Percentiles rank a stretch among this genome's conserved stretches.
phyloP scores from a whole-genome alignment of 306 rosid genomes.

The Ziziphus jujuba region DNA sequence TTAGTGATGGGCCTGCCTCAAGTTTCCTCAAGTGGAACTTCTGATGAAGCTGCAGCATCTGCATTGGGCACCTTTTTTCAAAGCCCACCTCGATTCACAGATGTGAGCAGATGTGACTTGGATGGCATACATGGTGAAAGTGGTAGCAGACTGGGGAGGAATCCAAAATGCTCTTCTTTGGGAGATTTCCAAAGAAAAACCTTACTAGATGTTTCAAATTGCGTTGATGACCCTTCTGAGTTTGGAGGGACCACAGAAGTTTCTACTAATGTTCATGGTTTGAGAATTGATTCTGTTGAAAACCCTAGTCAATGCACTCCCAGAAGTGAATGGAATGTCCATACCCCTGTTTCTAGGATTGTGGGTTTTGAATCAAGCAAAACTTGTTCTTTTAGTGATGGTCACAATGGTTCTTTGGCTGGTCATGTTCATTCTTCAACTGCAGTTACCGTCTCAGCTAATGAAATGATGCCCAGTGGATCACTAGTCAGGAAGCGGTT shows the following conservation, averaged over 20 bases:
- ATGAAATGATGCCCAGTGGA: constrained; percentile 47
- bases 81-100: constrained; percentile 55
- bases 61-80: constrained; percentile 48
- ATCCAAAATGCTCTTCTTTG: constrained; percentile 50
- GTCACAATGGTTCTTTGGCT: constrained; percentile 30
- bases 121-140: constrained; percentile 42
- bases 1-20: constrained; percentile 87
- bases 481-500: constrained; percentile 81
- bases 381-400: constrained; percentile 48
- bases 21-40: constrained; percentile 50
- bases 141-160: constrained; percentile 34
- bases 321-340: constrained; percentile 48
- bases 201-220: constrained; percentile 49
- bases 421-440: constrained; percentile 36
- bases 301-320: constrained; percentile 35
- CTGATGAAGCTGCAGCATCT: constrained; percentile 48
- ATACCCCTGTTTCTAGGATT: constrained; percentile 77
- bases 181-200: constrained; percentile 51
- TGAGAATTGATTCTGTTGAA: constrained; percentile 56
- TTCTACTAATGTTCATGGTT: constrained; percentile 60
- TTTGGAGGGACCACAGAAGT: constrained; percentile 59
- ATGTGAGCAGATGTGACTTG: constrained; percentile 52
- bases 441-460: constrained; percentile 28
- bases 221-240: constrained; percentile 34
- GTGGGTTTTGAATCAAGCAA: constrained; percentile 79